Percentiles rank a stretch among this genome's conserved stretches.
Evolutionary conservation across 2,329 filamentous ascomycete genomes (phyloP).

Genomic region (Orbilia quercus): DNA sequence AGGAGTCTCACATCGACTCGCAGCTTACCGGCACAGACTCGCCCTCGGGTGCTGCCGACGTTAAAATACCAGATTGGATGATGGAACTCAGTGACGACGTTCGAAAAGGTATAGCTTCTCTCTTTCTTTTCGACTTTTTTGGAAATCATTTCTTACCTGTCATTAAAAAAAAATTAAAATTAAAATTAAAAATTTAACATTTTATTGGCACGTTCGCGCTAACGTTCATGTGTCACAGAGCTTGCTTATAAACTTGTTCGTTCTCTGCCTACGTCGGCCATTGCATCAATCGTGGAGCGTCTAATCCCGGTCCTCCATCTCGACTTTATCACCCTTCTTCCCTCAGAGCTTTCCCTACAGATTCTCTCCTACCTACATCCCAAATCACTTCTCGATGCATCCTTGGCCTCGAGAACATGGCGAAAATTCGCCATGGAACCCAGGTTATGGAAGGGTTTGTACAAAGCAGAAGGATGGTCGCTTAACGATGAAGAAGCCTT

Average conservation of each 20-base stretch:
- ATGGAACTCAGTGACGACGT: conserved; percentile 68
- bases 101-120: conserved; percentile 67
- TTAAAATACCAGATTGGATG: conserved; percentile 69
- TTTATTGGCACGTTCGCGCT: conserved; percentile 1
- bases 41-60: conserved; percentile 59
- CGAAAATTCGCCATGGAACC: conserved; percentile 82
- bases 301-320: conserved; percentile 88
- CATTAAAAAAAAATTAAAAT: too few species aligned
- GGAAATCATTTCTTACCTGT: conserved; percentile 14
- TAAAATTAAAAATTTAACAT: conserved; percentile 39
- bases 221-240: conserved; percentile 67
- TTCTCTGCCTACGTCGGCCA: conserved; percentile 80
- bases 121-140: conserved; percentile 6
- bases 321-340: conserved; percentile 86
- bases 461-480: conserved; percentile 86
- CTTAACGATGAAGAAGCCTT: conserved; percentile 74
- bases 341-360: conserved; percentile 88
- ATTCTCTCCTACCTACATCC: conserved; percentile 88
- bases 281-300: conserved; percentile 82
- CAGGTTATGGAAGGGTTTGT: conserved; percentile 85
- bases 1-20: conserved; percentile 60
- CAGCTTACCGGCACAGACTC: conserved; percentile 62
- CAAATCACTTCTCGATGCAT: conserved; percentile 80
- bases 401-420: conserved; percentile 83
- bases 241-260: conserved; percentile 82